phyloP scores from a whole-genome alignment of 1,284 basidiomycete species.

The Inonotus hispidus region DNA sequence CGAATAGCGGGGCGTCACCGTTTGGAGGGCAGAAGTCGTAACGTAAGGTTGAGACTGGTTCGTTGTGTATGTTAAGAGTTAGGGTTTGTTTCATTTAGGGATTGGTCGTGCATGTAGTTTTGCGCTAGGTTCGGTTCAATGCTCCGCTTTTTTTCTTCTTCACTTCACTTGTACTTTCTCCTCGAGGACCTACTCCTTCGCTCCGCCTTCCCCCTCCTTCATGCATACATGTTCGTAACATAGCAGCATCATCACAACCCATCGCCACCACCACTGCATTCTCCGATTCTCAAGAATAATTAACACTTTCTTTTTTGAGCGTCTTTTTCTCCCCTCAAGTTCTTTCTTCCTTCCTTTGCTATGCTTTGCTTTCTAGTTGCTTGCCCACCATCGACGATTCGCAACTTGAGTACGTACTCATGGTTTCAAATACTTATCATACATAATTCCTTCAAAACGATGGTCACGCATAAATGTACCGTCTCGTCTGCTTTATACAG shows the following conservation, averaged over 20 bases:
- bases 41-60: neutral
- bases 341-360: neutral
- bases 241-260: neutral
- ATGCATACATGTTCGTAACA: neutral
- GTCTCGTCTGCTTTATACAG: too few species aligned
- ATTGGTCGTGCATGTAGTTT: neutral
- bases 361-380: neutral
- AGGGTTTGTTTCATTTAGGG: neutral
- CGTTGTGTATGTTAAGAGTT: neutral
- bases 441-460: too few species aligned
- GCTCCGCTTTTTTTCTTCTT: neutral
- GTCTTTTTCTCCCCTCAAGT: neutral
- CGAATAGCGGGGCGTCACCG: neutral
- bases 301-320: neutral
- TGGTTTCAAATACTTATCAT: too few species aligned
- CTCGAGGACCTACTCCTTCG: neutral
- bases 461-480: too few species aligned
- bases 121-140: too few species aligned
- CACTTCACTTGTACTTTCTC: neutral
- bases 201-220: neutral
- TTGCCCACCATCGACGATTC: too few species aligned
- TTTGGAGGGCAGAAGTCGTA: slow-evolving; percentile 7
- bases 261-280: neutral
- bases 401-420: too few species aligned
- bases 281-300: neutral